A percentile compares a stretch with the other conserved stretches of the same genome.
These are phyloP conservation scores for Amaranthus tricolor DNA, from an alignment of 179 eudicot species.

Conservation along the genomic window DNA sequence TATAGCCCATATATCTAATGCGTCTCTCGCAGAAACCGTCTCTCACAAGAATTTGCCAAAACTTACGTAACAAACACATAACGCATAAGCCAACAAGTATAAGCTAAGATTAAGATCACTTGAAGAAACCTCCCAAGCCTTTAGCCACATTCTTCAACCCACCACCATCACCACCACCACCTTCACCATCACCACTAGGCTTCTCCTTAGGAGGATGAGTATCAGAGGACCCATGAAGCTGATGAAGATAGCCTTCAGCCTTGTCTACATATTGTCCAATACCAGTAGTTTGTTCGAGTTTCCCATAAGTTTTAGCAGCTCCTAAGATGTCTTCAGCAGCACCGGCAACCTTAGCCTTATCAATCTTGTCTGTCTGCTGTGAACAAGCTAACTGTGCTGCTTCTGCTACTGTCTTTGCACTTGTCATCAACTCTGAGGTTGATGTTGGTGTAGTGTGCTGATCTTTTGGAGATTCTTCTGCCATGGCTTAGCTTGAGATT, in stretches of 20 bases:
- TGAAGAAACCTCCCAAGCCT: constrained; percentile 14
- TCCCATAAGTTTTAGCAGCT: constrained; percentile 42
- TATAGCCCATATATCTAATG: no score
- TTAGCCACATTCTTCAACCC: constrained; percentile 26
- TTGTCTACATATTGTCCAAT: constrained; percentile 44
- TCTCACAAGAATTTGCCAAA: no score
- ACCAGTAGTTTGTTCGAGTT: constrained; percentile 33
- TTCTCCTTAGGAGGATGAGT: constrained; percentile 4
- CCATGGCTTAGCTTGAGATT: constrained; percentile 8
- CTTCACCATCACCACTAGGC: background rate
- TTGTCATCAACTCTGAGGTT: constrained; percentile 34
- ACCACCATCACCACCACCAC: background rate
- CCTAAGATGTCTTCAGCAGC: constrained; percentile 52
- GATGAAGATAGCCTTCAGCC: constrained; percentile 50
- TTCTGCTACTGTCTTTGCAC: constrained; percentile 54
- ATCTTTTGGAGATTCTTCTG: constrained; percentile 18
- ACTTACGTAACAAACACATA: no score
- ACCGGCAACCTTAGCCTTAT: constrained; percentile 43
- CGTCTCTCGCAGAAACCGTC: fast-evolving
- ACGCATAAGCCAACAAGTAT: background rate
- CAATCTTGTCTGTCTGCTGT: constrained; percentile 24
- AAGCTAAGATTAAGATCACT: background rate
- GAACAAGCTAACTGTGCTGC: constrained; percentile 36
- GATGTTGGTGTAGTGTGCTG: constrained; percentile 4
- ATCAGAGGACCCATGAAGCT: constrained; percentile 19